Percentiles rank a stretch among this genome's conserved stretches.
phyloP scores from a whole-genome alignment of 2,329 filamentous ascomycete genomes.

The Conoideocrella luteorostrata region DNA sequence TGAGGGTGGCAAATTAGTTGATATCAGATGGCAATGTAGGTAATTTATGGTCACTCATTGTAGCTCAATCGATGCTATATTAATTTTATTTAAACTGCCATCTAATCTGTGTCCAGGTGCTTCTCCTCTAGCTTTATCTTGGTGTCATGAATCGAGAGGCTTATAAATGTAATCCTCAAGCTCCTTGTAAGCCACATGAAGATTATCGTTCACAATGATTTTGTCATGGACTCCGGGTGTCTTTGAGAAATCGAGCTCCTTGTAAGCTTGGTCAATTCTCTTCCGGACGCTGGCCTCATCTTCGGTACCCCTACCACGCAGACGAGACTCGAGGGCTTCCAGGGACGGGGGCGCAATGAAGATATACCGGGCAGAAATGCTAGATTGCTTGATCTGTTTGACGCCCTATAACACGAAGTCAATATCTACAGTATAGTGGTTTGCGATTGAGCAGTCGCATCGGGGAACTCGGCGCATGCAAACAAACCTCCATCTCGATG shows the following conservation, averaged over 20 bases:
- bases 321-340: conserved; percentile 65
- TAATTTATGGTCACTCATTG: no score
- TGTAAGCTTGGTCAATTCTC: conserved; percentile 63
- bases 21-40: neutral
- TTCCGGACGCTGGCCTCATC: conserved; percentile 64
- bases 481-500: conserved; percentile 85
- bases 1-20: no score
- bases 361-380: conserved; percentile 70
- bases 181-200: conserved; percentile 46
- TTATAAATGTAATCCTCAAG: conserved; percentile 45
- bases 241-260: conserved; percentile 68
- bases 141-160: conserved; percentile 12
- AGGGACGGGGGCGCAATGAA: conserved; percentile 78
- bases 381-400: conserved; percentile 80
- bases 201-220: conserved; percentile 35
- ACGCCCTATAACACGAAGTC: conserved; percentile 49
- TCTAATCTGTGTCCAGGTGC: no score
- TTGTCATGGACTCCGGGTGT: conserved; percentile 48
- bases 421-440: neutral
- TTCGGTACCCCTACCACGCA: conserved; percentile 74
- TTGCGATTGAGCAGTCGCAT: no score
- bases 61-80: no score
- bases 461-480: no score
- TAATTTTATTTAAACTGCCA: no score
- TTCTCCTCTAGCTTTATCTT: neutral